Base-by-base conservation (phyloP, 352 stramenopile genomes). In the Aphanomyces cochlioides region DNA sequence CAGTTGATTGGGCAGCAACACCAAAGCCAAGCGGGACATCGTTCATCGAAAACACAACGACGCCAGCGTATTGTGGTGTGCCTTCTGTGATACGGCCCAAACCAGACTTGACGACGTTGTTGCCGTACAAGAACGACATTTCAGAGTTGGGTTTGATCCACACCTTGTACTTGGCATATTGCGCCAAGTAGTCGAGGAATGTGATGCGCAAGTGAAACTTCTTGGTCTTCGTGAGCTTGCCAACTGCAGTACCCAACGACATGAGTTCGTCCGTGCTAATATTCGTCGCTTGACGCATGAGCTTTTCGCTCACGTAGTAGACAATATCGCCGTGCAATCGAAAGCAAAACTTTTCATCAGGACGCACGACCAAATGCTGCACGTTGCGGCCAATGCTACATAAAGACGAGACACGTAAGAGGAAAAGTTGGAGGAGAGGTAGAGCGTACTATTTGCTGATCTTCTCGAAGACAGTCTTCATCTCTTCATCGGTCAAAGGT, bases 111-210 rank as follows among this genome's bases (percentile, higher is more conserved):
- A 97, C 91, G 12, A 99, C 89, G 81, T 99, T 96, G 82, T 99
- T 99, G 71, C 97, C 97, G 77, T 99, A 99, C 34, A 99, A 79
- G 83, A 99, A 99, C 13, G 88, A 97, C 97, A 99, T 99, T 86
- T 99, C 97, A 71, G 96, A 96, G 79, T 96, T 98, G 36, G 96
- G 93, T 84, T 99, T 99, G 60, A 99, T 96, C 97, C 97, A 99
- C 37, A 99, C 97, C 79, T 99, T 99, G 90, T 99, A 98, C 85
- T 99, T 98, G 67, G 96, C 96, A 79, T 99, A 99, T 78, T 99
- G 94, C 47, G 95, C 88, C 13, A 99, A 75, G 78, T 98, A 98
- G 83, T 99, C 97, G 58, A 99, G 84, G 72, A 96, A 97, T 43
- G 97, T 99, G 78, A 99, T 99, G 77, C 97, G 93, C 73, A 99